These are phyloP conservation scores for Talaromyces rugulosus DNA, from an alignment of 2,329 filamentous ascomycete genomes.

Conservation along the genomic window DNA sequence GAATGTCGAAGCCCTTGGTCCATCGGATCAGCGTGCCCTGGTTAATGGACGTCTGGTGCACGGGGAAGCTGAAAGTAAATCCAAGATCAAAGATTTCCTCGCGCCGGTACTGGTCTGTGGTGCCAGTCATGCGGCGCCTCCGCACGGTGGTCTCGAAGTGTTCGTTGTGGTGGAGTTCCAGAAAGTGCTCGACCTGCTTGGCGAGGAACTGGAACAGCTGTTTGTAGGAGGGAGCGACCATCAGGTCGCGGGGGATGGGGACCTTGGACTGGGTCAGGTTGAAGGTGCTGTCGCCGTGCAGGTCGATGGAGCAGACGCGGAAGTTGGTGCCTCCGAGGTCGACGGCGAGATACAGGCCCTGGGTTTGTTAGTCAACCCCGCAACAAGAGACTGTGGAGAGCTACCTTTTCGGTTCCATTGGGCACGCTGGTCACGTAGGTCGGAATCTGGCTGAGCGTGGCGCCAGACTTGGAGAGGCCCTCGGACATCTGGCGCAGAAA, in stretches of 20 bases:
- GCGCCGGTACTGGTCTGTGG: conserved; percentile 58
- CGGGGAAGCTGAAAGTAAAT: conserved; percentile 99
- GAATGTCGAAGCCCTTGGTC: conserved; percentile 98
- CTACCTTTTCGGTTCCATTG: conserved; percentile 93
- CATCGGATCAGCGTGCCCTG: conserved; percentile 90
- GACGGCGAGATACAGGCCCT: conserved; percentile 94
- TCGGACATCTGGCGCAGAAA: conserved; percentile 86
- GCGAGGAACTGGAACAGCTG: conserved; percentile 92
- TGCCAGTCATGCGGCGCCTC: conserved; percentile 59
- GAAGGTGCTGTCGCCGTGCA: conserved; percentile 94
- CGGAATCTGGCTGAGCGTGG: conserved; percentile 89
- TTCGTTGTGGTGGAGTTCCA: conserved; percentile 80
- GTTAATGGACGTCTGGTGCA: conserved; percentile 91
- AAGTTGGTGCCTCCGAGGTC: conserved; percentile 99
- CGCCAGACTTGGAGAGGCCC: conserved; percentile 71
- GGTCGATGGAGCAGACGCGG: conserved; percentile 88
- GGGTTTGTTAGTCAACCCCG: too few species aligned
- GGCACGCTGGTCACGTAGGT: conserved; percentile 95
- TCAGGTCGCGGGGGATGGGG: conserved; percentile 81
- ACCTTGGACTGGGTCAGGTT: conserved; percentile 90
- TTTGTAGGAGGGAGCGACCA: conserved; percentile 79
- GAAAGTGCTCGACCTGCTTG: conserved; percentile 84
- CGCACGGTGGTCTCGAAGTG: conserved; percentile 71
- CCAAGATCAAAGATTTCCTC: conserved; percentile 86
- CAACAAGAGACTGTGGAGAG: too few species aligned